These are phyloP conservation scores for Lepidium didymum DNA, from an alignment of 345 rosid genomes.

Conservation along the genomic window DNA sequence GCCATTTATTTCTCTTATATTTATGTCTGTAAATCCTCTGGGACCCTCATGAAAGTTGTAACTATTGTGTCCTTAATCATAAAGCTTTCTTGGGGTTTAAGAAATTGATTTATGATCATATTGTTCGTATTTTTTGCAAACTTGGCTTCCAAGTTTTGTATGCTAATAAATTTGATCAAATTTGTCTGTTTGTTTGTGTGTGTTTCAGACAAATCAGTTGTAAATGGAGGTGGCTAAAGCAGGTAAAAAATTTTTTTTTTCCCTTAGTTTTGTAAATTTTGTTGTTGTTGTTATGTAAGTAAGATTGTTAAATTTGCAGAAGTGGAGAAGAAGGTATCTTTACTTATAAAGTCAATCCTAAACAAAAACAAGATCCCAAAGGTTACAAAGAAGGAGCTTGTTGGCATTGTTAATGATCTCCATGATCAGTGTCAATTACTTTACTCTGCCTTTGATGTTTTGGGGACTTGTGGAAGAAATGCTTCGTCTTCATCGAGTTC, in stretches of 20 bases:
- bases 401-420: slow-evolving; percentile 40
- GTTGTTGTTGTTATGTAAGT: not conserved
- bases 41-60: not conserved
- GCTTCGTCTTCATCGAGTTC: slow-evolving; percentile 21
- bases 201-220: slow-evolving; percentile 9
- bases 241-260: slow-evolving; percentile 34
- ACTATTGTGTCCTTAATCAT: not conserved
- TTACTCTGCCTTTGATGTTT: slow-evolving; percentile 26
- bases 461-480: slow-evolving; percentile 4
- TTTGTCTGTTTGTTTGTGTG: not conserved
- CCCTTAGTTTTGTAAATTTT: not conserved
- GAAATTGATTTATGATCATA: not conserved
- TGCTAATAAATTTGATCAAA: not conserved
- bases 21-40: not conserved
- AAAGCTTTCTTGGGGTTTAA: not conserved
- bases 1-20: not conserved
- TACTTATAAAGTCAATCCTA: slow-evolving; percentile 40
- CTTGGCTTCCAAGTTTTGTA: not conserved
- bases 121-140: not conserved
- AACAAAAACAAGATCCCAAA: slow-evolving; percentile 34
- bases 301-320: slow-evolving; percentile 26
- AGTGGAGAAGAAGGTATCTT: slow-evolving; percentile 36
- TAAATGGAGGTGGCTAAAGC: slow-evolving; percentile 32
- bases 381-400: slow-evolving; percentile 35
- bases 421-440: slow-evolving; percentile 45